Base-by-base conservation (phyloP, 2,329 filamentous ascomycete genomes). In the Sporothrix dimorphospora region DNA sequence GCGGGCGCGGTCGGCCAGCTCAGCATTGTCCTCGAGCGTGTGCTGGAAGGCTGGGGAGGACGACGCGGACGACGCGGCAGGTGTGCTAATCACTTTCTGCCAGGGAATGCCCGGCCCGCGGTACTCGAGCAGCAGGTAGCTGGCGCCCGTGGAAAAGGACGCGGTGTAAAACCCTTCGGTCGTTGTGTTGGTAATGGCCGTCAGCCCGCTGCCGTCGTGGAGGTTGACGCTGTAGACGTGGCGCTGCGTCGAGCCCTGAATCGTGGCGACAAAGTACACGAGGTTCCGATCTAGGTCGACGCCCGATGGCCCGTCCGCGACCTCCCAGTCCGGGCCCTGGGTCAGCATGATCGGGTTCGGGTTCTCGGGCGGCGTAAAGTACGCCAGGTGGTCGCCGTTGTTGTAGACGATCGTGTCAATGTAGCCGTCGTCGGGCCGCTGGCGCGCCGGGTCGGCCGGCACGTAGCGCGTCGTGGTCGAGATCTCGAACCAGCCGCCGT, bases 401-500 rank as follows among this genome's bases (percentile, higher is more conserved):
- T 97, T 88, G 78, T 97, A 86, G 71, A 98, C 92, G 73, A 98
- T 85, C 0, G 92, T 94, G 80, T 99, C 96, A 74, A 99, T 90
- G 78, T 99, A 99, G 27, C 96, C 96, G 80, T 98, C 94, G 5
- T 95, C 82, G 1, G 88, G 85, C 27, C 94, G 90, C 16, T 92
- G 93, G 74, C 92, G 93, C 12, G 83, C 80, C 27, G 92, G 87
- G 79, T 98, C 93, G 3, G 94, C 92, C 1, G 96, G 96, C 72
- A 99, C 91, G 78, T 92, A 98, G 16, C 85, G 90, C 3, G 94
- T 97, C 55, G 91, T 89, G 77, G 97, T 91, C 0, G 94, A 93
- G 55, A 97, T 93, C 82, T 99, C 96, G 77, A 98, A 95, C 96
- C 96, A 99, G 45, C 96, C 97, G 27, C 94, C 94, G 79, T 99